A percentile compares a stretch with the other conserved stretches of the same genome.
Evolutionary conservation across 352 stramenopile genomes (phyloP).

Genomic region (Pythium aristosporum): DNA sequence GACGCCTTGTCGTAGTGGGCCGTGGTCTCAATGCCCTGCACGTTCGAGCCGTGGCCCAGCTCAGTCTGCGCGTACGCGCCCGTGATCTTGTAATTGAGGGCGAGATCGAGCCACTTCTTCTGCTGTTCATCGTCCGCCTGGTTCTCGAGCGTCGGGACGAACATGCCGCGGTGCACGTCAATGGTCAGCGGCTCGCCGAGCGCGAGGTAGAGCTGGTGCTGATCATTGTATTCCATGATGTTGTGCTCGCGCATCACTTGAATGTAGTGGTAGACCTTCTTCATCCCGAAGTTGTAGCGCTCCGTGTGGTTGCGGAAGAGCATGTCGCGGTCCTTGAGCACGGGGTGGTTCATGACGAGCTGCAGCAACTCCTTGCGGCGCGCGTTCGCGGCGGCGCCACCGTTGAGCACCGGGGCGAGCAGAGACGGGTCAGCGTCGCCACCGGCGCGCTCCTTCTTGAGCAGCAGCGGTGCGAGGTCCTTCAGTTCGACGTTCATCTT

Average conservation of each 20-base stretch:
- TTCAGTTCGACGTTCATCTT: conserved; percentile 48
- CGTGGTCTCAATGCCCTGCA: conserved; percentile 90
- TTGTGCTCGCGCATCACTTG: conserved; percentile 29
- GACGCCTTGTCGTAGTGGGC: conserved; percentile 88
- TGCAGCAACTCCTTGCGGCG: conserved; percentile 41
- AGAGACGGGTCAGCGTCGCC: conserved; percentile 41
- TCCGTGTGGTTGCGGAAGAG: conserved; percentile 40
- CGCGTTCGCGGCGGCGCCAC: conserved; percentile 32
- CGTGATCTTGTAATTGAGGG: conserved; percentile 60
- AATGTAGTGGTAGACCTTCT: conserved; percentile 39
- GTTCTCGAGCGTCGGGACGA: conserved; percentile 69
- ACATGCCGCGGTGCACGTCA: conserved; percentile 61
- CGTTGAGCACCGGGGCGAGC: conserved; percentile 39
- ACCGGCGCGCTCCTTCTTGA: conserved; percentile 55
- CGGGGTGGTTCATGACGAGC: conserved; percentile 35
- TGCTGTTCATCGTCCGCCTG: conserved; percentile 60
- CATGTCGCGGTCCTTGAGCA: conserved; percentile 35
- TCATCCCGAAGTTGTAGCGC: conserved; percentile 35
- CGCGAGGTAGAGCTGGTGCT: conserved; percentile 28
- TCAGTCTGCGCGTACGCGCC: conserved; percentile 96
- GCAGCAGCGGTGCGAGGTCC: conserved; percentile 52
- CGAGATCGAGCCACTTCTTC: conserved; percentile 61
- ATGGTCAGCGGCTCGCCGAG: conserved; percentile 46
- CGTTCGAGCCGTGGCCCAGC: conserved; percentile 93
- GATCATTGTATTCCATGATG: conserved; percentile 30